These are phyloP conservation scores for Chalaropsis thielavioides DNA, from an alignment of 2,329 filamentous ascomycete species.

Conservation along the genomic window DNA sequence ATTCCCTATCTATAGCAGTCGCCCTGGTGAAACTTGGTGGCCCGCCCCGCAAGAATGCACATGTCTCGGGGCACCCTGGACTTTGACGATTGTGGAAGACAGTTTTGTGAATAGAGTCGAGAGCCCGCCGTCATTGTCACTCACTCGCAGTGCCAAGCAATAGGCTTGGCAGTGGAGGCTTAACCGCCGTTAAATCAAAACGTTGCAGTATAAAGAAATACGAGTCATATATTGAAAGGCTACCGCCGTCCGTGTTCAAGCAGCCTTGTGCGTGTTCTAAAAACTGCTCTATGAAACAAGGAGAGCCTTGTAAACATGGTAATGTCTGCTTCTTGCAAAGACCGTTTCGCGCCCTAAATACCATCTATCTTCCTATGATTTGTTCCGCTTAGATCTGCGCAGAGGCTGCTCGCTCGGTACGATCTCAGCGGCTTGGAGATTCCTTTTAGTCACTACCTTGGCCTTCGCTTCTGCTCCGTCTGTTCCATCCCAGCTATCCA, in stretches of 20 bases:
- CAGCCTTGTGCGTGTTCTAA: neutral
- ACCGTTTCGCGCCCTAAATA: neutral
- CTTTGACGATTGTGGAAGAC: too few species aligned
- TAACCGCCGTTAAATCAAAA: neutral
- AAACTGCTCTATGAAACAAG: neutral
- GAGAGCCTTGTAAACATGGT: neutral
- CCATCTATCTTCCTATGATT: neutral
- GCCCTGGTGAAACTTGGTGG: too few species aligned
- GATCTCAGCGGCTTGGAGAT: neutral
- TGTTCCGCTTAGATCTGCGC: slow-evolving; percentile 14
- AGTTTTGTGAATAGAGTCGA: too few species aligned
- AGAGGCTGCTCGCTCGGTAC: neutral
- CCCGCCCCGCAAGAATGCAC: too few species aligned
- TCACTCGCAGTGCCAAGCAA: too few species aligned
- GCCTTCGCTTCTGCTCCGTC: neutral
- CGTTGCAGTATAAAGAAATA: neutral
- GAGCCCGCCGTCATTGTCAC: too few species aligned
- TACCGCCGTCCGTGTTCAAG: neutral
- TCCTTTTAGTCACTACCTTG: neutral
- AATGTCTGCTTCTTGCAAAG: neutral
- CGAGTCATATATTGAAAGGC: neutral
- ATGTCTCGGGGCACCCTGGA: too few species aligned
- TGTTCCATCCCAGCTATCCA: neutral
- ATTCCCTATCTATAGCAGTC: neutral
- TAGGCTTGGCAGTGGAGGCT: too few species aligned